A percentile compares a stretch with the other conserved stretches of the same genome.
Evolutionary conservation across 768 basidiomycete species (phyloP).

Genomic region (Mycena rosella): DNA sequence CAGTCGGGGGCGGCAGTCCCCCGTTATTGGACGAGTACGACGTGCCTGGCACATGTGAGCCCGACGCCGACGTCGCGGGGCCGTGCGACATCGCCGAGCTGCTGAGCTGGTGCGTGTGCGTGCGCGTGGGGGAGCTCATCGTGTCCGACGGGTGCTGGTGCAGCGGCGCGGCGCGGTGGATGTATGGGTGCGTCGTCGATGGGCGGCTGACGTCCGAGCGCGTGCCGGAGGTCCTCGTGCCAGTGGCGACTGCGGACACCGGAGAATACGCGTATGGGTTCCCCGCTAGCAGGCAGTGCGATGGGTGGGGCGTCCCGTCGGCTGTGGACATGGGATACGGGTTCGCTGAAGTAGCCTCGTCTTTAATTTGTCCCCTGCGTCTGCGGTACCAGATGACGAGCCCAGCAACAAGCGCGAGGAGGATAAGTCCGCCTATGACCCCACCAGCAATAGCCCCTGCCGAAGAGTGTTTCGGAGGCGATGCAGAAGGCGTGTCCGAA

Average conservation of each 20-base stretch:
- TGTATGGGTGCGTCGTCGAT: not conserved
- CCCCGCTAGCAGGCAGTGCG: not conserved
- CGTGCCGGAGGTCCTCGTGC: not conserved
- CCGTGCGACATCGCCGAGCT: not conserved
- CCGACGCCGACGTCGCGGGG: no score
- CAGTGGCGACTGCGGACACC: not conserved
- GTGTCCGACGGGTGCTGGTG: not conserved
- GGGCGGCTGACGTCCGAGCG: not conserved
- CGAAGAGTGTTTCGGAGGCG: not conserved
- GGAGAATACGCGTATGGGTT: not conserved
- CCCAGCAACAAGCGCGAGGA: slow-evolving; percentile 1
- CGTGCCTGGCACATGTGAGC: not conserved
- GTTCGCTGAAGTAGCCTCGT: not conserved
- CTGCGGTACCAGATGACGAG: slow-evolving; percentile 20
- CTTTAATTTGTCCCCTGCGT: not conserved
- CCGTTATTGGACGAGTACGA: no score
- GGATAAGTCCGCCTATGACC: slow-evolving; percentile 24
- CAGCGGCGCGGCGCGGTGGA: not conserved
- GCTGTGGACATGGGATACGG: slow-evolving; percentile 7
- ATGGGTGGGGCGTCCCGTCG: not conserved
- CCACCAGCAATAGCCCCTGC: slow-evolving; percentile 35
- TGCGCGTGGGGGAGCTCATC: not conserved
- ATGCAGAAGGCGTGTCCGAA: not conserved
- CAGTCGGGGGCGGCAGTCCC: not conserved
- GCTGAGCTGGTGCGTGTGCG: not conserved